These are phyloP conservation scores for Salix viminalis DNA, from an alignment of 345 rosid genomes.

Conservation along the genomic window DNA sequence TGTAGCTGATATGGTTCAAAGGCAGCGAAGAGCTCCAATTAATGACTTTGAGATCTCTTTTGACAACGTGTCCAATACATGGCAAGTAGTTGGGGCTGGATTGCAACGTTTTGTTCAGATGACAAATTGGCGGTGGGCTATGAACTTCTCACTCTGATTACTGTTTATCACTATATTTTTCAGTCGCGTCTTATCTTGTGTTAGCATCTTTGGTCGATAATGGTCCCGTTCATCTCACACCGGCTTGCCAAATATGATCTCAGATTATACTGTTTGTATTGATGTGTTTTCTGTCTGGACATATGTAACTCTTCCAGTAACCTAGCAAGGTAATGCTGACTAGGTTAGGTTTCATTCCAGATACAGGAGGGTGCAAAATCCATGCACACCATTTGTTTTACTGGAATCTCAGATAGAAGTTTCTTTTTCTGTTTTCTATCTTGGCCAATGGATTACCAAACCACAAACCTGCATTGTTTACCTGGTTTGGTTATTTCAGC, in stretches of 20 bases:
- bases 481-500: background rate
- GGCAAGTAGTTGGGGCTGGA: conserved; percentile 82
- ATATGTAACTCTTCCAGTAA: background rate
- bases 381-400: background rate
- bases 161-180: background rate
- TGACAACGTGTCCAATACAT: conserved; percentile 49
- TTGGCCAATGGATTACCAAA: background rate
- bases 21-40: conserved; percentile 62
- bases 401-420: background rate
- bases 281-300: background rate
- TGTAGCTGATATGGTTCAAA: conserved; percentile 68
- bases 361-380: background rate
- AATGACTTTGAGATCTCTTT: conserved; percentile 73
- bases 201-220: background rate
- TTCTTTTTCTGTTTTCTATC: background rate
- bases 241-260: background rate
- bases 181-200: background rate
- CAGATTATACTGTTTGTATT: background rate
- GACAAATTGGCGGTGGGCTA: conserved; percentile 87
- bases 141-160: background rate
- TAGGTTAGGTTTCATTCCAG: background rate
- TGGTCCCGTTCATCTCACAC: background rate
- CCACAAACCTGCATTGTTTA: background rate
- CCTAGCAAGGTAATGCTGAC: conserved; percentile 1
- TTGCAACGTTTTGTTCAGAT: conserved; percentile 88